Percentiles rank a stretch among this genome's conserved stretches.
Conservation (phyloP, 352 stramenopile species). For the Pilasporangium apinafurcum region DNA sequence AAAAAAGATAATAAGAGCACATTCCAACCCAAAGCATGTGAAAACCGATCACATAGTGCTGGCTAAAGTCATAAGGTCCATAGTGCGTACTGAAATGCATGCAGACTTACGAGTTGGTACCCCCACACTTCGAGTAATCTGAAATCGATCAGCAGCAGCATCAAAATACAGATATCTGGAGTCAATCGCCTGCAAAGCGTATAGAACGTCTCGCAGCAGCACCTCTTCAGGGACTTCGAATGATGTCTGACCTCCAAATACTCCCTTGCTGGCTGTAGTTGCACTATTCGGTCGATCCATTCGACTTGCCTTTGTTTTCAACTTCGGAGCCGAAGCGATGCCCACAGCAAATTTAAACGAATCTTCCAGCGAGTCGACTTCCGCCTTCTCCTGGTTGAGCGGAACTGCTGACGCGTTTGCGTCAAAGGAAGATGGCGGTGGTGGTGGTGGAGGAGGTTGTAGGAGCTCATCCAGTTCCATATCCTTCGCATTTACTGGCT, state of each 20-base stretch:
- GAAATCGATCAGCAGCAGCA: constrained; percentile 60
- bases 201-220: constrained; percentile 89
- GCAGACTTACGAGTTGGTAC: constrained; percentile 69
- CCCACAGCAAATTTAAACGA: constrained; percentile 77
- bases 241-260: constrained; percentile 13
- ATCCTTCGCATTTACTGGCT: not conserved
- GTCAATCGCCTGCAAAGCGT: constrained; percentile 91
- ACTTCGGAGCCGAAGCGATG: constrained; percentile 36
- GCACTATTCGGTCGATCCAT: not conserved
- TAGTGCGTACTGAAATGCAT: not conserved
- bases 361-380: constrained; percentile 61
- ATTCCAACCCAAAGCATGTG: not conserved
- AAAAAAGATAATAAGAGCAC: not conserved
- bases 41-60: constrained; percentile 1
- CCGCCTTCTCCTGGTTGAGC: constrained; percentile 15
- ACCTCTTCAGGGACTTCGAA: constrained; percentile 84
- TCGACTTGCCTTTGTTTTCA: constrained; percentile 13
- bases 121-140: constrained; percentile 68
- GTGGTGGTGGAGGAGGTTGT: constrained; percentile 8
- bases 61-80: not conserved
- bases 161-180: constrained; percentile 88
- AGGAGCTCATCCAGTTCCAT: not conserved
- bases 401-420: constrained; percentile 2
- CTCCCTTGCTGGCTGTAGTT: not conserved
- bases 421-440: constrained; percentile 18